phyloP scores from a whole-genome alignment of 441 rosid species.

The Arabidopsis hybrid region DNA sequence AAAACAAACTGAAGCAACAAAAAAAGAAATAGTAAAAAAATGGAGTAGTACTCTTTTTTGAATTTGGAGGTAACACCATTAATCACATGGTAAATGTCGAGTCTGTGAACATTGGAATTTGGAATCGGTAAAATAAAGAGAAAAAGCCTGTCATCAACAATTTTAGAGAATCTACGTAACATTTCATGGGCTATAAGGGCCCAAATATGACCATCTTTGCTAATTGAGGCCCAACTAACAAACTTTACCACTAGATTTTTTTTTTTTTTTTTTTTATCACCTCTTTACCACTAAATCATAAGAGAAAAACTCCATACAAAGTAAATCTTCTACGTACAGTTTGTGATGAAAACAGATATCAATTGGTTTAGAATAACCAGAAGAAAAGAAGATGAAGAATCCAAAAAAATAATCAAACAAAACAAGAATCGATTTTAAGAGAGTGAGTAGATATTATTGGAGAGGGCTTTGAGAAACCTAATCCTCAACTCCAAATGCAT shows the following conservation, averaged over 20 bases:
- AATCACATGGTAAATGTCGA: slow-evolving; percentile 33
- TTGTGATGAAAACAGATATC: background rate
- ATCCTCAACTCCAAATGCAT: slow-evolving; percentile 63
- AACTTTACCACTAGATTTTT: background rate
- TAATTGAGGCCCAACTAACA: slow-evolving; percentile 3
- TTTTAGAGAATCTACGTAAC: slow-evolving; percentile 6
- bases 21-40: background rate
- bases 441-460: slow-evolving; percentile 46
- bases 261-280: no score
- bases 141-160: slow-evolving; percentile 24
- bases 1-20: slow-evolving; percentile 22
- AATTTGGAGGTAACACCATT: slow-evolving; percentile 4
- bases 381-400: background rate
- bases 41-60: background rate
- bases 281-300: no score
- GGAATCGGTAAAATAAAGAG: slow-evolving; percentile 27
- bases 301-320: background rate
- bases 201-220: background rate
- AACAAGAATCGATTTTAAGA: slow-evolving; percentile 15
- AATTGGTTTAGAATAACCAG: background rate
- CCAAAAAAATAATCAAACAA: background rate
- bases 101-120: slow-evolving; percentile 28
- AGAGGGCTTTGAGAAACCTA: slow-evolving; percentile 61
- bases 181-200: slow-evolving; percentile 6
- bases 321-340: background rate